phyloP scores from a whole-genome alignment of 75 land plant genomes.

The Sequoiadendron giganteum region DNA sequence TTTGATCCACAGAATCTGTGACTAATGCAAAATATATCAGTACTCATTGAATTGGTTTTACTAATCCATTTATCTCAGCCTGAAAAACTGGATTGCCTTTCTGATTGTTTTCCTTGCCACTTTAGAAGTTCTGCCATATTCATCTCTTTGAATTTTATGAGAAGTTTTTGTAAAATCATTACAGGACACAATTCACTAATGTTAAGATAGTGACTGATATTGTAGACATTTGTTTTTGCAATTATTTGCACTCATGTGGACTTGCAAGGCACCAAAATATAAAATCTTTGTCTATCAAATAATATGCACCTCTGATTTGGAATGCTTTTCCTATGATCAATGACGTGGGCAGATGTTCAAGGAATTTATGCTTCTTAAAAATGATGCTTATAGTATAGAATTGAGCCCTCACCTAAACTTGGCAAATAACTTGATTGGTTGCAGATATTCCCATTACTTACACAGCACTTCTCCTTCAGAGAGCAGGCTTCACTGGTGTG shows the following conservation, averaged over 20 bases:
- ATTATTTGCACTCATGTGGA: not conserved
- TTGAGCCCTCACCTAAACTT: not conserved
- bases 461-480: slow-evolving; percentile 47
- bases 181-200: not conserved
- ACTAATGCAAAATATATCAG: not conserved
- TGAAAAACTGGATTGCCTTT: not conserved
- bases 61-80: not conserved
- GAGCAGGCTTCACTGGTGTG: slow-evolving; percentile 81
- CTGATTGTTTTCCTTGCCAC: not conserved
- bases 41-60: not conserved
- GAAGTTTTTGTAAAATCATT: not conserved
- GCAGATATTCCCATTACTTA: slow-evolving; percentile 77
- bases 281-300: not conserved
- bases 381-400: not conserved
- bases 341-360: not conserved
- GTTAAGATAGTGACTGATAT: not conserved
- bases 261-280: not conserved
- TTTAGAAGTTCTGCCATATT: not conserved
- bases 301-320: not conserved
- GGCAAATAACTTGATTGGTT: slow-evolving; percentile 14
- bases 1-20: not conserved
- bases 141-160: not conserved
- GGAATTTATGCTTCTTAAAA: slow-evolving; percentile 3
- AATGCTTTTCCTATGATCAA: slow-evolving; percentile 2
- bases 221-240: not conserved